Conservation (phyloP, 441 rosid genomes). For the Lagerstroemia fauriei region DNA sequence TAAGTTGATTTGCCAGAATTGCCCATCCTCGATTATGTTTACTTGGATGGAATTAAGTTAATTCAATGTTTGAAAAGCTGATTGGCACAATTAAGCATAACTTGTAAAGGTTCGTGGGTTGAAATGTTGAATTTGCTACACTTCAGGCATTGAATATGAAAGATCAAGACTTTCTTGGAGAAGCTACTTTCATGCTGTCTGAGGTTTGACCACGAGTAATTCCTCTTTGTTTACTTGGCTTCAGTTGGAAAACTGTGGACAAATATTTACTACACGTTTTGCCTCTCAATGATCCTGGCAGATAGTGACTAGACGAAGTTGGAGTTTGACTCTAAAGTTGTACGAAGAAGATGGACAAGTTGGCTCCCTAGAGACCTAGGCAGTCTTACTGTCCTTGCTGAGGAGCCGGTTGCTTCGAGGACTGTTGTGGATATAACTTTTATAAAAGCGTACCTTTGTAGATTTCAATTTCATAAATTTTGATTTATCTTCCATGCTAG, state of each 20-base stretch:
- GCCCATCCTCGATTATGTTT: not conserved
- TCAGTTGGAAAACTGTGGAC: not conserved
- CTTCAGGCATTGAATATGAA: slow-evolving; percentile 60
- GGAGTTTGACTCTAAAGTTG: slow-evolving; percentile 52
- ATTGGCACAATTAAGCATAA: not conserved
- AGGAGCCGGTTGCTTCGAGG: slow-evolving; percentile 65
- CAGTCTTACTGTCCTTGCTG: slow-evolving; percentile 61
- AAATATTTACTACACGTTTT: not conserved
- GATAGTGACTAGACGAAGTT: slow-evolving; percentile 60
- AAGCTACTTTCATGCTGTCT: slow-evolving; percentile 69
- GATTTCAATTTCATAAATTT: not conserved
- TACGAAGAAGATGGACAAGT: slow-evolving; percentile 38
- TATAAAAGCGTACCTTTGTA: slow-evolving; percentile 65
- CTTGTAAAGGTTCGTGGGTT: not conserved
- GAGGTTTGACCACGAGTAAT: slow-evolving; percentile 42
- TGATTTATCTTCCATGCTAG: slow-evolving; percentile 2
- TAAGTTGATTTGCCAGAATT: not conserved
- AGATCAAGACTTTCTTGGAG: slow-evolving; percentile 81
- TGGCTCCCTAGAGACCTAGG: slow-evolving; percentile 50
- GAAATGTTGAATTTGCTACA: slow-evolving; percentile 19
- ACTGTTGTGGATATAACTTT: slow-evolving; percentile 52
- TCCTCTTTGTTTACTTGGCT: not conserved
- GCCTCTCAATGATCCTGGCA: slow-evolving; percentile 26
- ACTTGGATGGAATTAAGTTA: not conserved
- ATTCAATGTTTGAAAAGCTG: not conserved